Evolutionary conservation across 2,329 filamentous ascomycete species (phyloP), one percentile per base, ranked within the genome.

Genomic region (Podosphaera fusca): DNA sequence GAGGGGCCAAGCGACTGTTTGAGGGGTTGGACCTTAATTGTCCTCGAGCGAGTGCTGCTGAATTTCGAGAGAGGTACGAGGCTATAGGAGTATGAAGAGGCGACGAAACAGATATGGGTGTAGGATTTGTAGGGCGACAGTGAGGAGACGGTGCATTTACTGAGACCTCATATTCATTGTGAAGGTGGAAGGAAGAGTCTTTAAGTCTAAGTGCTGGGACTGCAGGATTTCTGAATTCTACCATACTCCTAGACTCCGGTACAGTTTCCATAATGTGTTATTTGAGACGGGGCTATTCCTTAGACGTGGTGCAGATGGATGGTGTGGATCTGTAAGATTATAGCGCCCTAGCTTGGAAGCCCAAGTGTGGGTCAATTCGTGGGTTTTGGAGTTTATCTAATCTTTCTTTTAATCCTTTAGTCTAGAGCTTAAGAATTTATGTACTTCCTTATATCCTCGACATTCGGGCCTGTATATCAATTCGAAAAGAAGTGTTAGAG

Each of bases 171-270:
- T 50, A 61, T 49, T 55, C 56, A 9, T 54, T 58, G 50, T 59
- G 57, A 55, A 52, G 58, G 56, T 59, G 59, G 10, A 61, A 35
- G 3, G 64, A 58, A 8, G 64, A 60, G 40, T 65, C 66, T 58
- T 62, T 61, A 29, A 78, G 68, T 59, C 76, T 74, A 50, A 80
- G 68, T 35, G 71, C 73, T 45, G 78, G 76, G 42, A 80, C 70
- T 61, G 78, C 77, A 56, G 77, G 75, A 57, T 77, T 70, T 60
- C 73, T 75, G 66, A 82, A 83, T 67, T 78, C 78, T 72, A 82
- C 79, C 75, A 83, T 79, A 61, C 78, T 74, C 72, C 82, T 78
- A 55, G 79, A 80, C 71, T 83, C 80, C 62, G 80, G 80, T 64
- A 83, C 80, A 58, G 79, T 78, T 69, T 83, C 80, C 80, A 83